Evolutionary conservation across 257 asterid species (phyloP), one percentile per base, ranked within the genome.

Genomic region (Ophiorrhiza pumila): DNA sequence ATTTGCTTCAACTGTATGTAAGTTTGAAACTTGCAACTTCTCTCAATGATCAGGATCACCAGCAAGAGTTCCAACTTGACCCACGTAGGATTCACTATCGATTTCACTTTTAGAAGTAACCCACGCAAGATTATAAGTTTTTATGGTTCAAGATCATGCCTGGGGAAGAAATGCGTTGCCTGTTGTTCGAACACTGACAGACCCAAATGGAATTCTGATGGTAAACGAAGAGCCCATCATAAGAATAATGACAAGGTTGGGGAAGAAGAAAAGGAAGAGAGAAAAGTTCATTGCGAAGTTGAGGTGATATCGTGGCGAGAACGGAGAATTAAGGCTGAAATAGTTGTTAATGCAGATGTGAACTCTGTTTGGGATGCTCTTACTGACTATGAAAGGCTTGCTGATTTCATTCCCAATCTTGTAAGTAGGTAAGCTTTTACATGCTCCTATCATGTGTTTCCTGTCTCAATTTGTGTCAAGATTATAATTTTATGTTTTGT

Each of bases 391-490:
- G 98, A 93, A 81, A 85, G 95, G 82, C 96, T 93, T 41, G 96
- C 98, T 46, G 96, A 93, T 89, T 93, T 91, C 84, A 85, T 93
- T 75, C 97, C 98, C 29, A 93, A 93, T 89, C 96, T 93, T 53
- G 92, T 93, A 52, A 82, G 81, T 83, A 89, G 98, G 98, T 93
- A 67, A 58, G 20, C 5, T 18, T 23, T 50, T 18, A 7, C 14
- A 8, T 35, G 39, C 52, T 20, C 25, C 9, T 32, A 17, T n/a
- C n/a, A n/a, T 69, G 31, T 53, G 11, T 70, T 52, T 65, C 4
- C 49, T 20, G 15, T 66, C 29, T 41, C 34, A 22, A 17, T 25
- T 35, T 3, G 15, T 27, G 42, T 15, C 43, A 10, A 63, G 42
- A 17, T 62, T 27, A 17, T 63, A 13, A 39, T 60, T 76, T 80